These are phyloP conservation scores for Grosmannia penicillata DNA, from an alignment of 2,329 filamentous ascomycete species.

Conservation along the genomic window DNA sequence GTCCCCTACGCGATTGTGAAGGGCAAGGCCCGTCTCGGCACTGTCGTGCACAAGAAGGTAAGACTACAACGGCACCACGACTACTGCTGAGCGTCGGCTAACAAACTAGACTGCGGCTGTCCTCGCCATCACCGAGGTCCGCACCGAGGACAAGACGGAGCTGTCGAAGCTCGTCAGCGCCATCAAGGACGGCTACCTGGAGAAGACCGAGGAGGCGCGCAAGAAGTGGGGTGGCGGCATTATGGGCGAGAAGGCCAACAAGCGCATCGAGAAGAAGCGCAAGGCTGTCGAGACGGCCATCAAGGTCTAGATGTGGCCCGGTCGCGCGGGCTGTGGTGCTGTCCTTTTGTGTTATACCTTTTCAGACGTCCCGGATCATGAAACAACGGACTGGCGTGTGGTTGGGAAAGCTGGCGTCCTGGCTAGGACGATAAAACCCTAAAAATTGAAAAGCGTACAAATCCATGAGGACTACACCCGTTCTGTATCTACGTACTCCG, in stretches of 20 bases:
- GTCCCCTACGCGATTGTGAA: conserved; percentile 98
- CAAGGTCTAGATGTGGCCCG: conserved; percentile 64
- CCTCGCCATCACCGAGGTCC: conserved; percentile 89
- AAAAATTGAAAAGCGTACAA: neutral
- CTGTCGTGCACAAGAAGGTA: conserved; percentile 99
- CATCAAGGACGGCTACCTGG: conserved; percentile 95
- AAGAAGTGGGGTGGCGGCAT: conserved; percentile 99
- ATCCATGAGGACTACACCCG: too few species aligned
- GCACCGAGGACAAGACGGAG: conserved; percentile 96
- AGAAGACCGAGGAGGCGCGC: conserved; percentile 84
- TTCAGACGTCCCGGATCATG: neutral
- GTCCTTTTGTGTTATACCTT: conserved; percentile 1
- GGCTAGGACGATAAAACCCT: neutral
- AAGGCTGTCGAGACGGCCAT: conserved; percentile 89
- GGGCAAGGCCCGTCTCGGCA: conserved; percentile 98
- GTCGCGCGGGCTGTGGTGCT: neutral
- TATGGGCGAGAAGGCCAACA: conserved; percentile 90
- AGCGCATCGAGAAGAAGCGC: conserved; percentile 66
- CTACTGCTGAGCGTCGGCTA: too few species aligned
- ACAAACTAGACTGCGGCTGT: conserved; percentile 71
- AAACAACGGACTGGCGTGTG: neutral
- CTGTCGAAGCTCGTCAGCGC: conserved; percentile 90
- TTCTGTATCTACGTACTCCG: too few species aligned
- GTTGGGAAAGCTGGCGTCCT: neutral
- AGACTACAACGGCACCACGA: too few species aligned